Evolutionary conservation across 306 rosid genomes (phyloP).

Genomic region (Clitoria ternatea): DNA sequence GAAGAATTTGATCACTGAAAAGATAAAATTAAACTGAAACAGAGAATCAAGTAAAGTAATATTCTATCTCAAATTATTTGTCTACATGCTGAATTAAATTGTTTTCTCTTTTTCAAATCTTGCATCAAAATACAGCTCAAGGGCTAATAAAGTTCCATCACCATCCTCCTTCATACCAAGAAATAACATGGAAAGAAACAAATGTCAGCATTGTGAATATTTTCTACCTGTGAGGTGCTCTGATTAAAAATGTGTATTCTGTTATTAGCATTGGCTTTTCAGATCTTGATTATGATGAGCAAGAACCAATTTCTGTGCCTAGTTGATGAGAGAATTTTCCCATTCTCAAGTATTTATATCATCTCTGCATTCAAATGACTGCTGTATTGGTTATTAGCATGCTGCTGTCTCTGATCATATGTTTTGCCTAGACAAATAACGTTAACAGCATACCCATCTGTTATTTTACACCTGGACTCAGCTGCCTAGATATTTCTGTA

Average conservation of each 20-base stretch:
- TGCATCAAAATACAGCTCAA: background rate
- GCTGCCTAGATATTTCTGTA: constrained; percentile 2
- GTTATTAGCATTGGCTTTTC: background rate
- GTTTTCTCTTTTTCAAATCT: background rate
- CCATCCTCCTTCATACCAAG: background rate
- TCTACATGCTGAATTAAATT: constrained; percentile 6
- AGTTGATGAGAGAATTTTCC: background rate
- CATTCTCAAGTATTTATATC: background rate
- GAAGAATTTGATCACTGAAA: background rate
- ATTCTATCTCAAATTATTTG: background rate
- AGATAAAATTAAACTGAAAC: background rate
- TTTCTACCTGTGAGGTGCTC: background rate
- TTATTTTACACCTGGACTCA: background rate
- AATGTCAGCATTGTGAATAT: background rate
- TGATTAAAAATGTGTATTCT: background rate
- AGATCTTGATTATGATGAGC: background rate
- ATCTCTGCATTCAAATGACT: background rate
- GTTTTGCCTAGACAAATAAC: background rate
- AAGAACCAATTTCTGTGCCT: background rate
- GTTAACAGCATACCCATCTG: background rate
- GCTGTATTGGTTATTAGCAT: background rate
- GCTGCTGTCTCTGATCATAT: background rate
- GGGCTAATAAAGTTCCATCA: background rate
- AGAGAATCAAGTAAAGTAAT: background rate
- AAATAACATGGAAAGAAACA: background rate